A percentile compares a stretch with the other conserved stretches of the same genome.
Conservation (phyloP, 306 rosid species). For the Cicer arietinum region DNA sequence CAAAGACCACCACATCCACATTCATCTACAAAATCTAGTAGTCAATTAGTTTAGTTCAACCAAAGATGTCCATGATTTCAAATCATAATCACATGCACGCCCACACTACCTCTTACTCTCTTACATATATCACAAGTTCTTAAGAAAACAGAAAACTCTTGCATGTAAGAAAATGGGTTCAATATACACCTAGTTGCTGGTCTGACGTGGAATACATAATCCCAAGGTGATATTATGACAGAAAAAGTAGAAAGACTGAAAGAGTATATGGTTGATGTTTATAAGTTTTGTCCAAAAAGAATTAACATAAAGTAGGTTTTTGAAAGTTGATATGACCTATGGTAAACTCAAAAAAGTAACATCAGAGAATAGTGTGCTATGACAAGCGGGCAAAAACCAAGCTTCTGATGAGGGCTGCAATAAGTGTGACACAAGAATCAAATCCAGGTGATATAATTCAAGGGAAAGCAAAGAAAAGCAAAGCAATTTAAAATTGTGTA, state of each 20-base stretch:
- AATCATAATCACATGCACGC: too few species aligned
- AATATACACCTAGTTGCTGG: too few species aligned
- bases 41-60: too few species aligned
- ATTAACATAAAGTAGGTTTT: not conserved
- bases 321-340: not conserved
- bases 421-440: conserved; percentile 13
- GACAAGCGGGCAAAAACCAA: not conserved
- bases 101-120: too few species aligned
- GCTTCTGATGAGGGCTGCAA: not conserved
- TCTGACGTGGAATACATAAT: too few species aligned
- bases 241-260: not conserved
- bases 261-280: not conserved
- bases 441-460: not conserved
- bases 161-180: too few species aligned
- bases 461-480: not conserved
- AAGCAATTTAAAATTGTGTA: not conserved
- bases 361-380: not conserved
- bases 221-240: not conserved
- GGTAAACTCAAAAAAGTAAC: not conserved
- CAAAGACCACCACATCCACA: too few species aligned
- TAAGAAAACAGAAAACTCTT: too few species aligned
- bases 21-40: too few species aligned
- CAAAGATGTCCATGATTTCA: too few species aligned
- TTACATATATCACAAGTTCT: too few species aligned
- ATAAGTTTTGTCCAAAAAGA: not conserved